Conservation (phyloP, 257 asterid species). For the Forsythia suspensa region DNA sequence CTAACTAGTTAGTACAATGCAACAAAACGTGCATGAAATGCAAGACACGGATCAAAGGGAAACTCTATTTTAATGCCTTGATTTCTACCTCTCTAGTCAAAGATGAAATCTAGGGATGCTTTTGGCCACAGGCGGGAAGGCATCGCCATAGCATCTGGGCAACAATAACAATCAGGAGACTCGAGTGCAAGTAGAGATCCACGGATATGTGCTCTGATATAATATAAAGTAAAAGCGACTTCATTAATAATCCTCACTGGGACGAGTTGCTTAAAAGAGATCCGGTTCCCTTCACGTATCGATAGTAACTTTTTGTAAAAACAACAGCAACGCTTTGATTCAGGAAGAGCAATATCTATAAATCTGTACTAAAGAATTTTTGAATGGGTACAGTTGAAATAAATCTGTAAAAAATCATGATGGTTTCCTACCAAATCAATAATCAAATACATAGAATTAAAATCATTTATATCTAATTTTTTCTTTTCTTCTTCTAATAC, state of each 20-base stretch:
- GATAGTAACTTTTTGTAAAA: slow-evolving; percentile 96
- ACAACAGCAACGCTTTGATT: slow-evolving; percentile 90
- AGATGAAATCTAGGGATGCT: slow-evolving; percentile 1
- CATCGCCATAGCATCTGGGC: not conserved
- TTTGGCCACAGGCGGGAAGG: not conserved
- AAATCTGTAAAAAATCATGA: slow-evolving; percentile 22
- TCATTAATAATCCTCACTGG: slow-evolving; percentile 44
- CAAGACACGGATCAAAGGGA: not conserved
- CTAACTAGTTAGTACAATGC: not conserved
- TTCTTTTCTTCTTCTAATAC: not conserved
- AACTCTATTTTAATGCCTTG: not conserved
- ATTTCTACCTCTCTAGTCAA: not conserved
- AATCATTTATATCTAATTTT: not conserved
- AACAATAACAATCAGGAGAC: not conserved
- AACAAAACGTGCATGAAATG: not conserved
- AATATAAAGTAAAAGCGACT: not conserved
- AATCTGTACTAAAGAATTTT: slow-evolving; percentile 24
- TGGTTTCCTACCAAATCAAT: not conserved
- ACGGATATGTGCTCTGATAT: not conserved
- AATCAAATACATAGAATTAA: slow-evolving; percentile 11
- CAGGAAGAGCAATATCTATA: slow-evolving; percentile 87
- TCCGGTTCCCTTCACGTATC: slow-evolving; percentile 99
- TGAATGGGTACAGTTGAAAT: slow-evolving; percentile 2
- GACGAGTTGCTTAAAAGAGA: slow-evolving; percentile 79
- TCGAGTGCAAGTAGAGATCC: slow-evolving; percentile 1